Evolutionary conservation across 2,329 filamentous ascomycete genomes (phyloP).

Genomic region (Fusarium clavum): DNA sequence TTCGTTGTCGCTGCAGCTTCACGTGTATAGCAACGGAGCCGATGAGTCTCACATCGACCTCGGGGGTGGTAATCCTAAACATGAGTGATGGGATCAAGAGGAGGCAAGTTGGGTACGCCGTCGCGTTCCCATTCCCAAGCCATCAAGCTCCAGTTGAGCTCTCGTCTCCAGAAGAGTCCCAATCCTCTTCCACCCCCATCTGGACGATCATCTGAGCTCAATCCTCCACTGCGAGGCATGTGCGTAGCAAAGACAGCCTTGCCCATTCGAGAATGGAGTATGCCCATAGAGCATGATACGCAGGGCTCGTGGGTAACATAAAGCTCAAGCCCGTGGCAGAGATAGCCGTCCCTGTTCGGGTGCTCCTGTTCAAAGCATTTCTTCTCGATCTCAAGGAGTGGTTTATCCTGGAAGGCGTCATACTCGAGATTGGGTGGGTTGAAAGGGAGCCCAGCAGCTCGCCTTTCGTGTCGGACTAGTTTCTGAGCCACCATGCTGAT

Average conservation of each 20-base stretch:
- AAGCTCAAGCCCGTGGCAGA: slow-evolving; percentile 92
- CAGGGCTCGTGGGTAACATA: slow-evolving; percentile 97
- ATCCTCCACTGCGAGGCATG: slow-evolving; percentile 83
- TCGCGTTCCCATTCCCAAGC: slow-evolving; percentile 79
- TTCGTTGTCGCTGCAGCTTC: slow-evolving; percentile 25
- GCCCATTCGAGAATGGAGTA: slow-evolving; percentile 92
- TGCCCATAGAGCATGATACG: slow-evolving; percentile 96
- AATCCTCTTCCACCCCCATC: slow-evolving; percentile 69
- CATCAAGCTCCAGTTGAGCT: slow-evolving; percentile 87
- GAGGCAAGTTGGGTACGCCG: slow-evolving; percentile 52
- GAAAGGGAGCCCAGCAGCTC: slow-evolving; percentile 51
- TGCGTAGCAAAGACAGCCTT: slow-evolving; percentile 83
- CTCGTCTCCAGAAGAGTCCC: slow-evolving; percentile 77
- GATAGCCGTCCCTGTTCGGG: slow-evolving; percentile 81
- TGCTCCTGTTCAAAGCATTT: slow-evolving; percentile 73
- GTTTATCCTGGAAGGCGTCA: slow-evolving; percentile 75
- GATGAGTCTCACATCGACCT: slow-evolving; percentile 52
- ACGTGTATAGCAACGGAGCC: slow-evolving; percentile 28
- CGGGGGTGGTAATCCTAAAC: slow-evolving; percentile 60
- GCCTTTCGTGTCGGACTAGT: slow-evolving; percentile 67
- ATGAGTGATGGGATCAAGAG: slow-evolving; percentile 63
- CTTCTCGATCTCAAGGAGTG: slow-evolving; percentile 75
- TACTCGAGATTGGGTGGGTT: slow-evolving; percentile 60
- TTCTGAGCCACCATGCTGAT: slow-evolving; percentile 85
- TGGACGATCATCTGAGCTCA: slow-evolving; percentile 79